phyloP scores from a whole-genome alignment of 768 basidiomycete species.

The Lepiota brunneoincarnata region DNA sequence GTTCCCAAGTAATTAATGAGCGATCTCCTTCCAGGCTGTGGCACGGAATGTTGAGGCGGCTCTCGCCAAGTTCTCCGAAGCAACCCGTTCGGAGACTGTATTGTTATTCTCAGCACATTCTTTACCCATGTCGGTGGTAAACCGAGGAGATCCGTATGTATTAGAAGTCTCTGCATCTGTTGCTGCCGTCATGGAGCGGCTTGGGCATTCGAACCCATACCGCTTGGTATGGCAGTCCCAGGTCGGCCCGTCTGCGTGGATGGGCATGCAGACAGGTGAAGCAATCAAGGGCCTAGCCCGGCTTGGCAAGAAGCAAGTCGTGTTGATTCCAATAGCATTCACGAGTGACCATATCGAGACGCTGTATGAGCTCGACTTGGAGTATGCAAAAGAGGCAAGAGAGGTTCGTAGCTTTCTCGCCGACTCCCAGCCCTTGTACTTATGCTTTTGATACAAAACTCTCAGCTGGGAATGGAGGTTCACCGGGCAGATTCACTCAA shows the following conservation, averaged over 20 bases:
- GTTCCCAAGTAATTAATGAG: constrained; percentile 8
- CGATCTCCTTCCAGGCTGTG: constrained; percentile 62
- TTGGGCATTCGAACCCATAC: constrained; percentile 80
- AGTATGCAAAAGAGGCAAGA: constrained; percentile 87
- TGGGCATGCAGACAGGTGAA: constrained; percentile 94
- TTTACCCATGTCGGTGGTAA: constrained; percentile 95
- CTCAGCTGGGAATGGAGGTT: constrained; percentile 86
- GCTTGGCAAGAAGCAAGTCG: constrained; percentile 69
- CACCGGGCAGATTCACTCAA: constrained; percentile 90
- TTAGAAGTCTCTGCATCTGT: constrained; percentile 95
- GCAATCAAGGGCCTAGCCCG: constrained; percentile 85
- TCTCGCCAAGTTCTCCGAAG: constrained; percentile 72
- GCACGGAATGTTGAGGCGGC: constrained; percentile 85
- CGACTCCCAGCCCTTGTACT: constrained; percentile 19
- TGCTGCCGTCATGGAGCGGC: constrained; percentile 86
- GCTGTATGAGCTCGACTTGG: constrained; percentile 92
- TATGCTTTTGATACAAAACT: constrained; percentile 11
- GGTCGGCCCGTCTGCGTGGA: constrained; percentile 97
- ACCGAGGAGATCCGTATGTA: constrained; percentile 97
- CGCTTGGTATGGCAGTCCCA: constrained; percentile 97
- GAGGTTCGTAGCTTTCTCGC: constrained; percentile 54
- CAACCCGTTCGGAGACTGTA: constrained; percentile 70
- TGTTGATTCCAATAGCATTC: constrained; percentile 95
- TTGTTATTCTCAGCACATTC: constrained; percentile 97
- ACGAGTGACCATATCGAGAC: constrained; percentile 99